These are phyloP conservation scores for Lachnellula willkommii DNA, from an alignment of 2,329 filamentous ascomycete species.

Conservation along the genomic window DNA sequence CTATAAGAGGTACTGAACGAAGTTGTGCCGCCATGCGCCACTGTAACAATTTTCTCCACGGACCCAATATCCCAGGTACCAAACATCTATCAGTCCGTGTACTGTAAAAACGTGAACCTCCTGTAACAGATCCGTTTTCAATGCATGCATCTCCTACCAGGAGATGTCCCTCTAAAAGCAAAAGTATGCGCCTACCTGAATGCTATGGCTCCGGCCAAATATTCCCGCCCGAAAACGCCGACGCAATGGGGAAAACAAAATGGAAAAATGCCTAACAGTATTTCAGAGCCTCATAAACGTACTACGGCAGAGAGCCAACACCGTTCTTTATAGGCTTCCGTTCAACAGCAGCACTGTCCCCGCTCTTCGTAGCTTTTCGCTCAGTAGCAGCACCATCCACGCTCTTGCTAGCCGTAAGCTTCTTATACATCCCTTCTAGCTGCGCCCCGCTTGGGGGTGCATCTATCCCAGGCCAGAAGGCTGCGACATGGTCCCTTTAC, in stretches of 20 bases:
- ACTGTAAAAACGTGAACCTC: not conserved
- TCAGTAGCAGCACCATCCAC: constrained; percentile 26
- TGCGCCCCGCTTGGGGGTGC: constrained; percentile 23
- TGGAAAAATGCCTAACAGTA: not conserved
- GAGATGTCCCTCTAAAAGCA: not conserved
- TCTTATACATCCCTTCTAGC: constrained; percentile 29
- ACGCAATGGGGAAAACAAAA: constrained; percentile 8
- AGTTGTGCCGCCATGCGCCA: not conserved
- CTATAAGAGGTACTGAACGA: no score
- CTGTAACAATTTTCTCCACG: not conserved
- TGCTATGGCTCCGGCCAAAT: constrained; percentile 2
- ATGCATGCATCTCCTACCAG: not conserved
- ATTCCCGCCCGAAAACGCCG: constrained; percentile 6
- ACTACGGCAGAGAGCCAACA: not conserved
- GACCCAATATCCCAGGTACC: not conserved
- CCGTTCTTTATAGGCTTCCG: not conserved
- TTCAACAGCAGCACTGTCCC: not conserved
- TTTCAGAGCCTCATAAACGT: no score
- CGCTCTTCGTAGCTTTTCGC: not conserved
- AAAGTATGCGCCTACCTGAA: constrained; percentile 3
- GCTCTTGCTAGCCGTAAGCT: constrained; percentile 17
- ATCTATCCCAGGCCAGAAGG: constrained; percentile 29
- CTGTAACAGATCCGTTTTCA: not conserved
- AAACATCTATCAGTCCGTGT: not conserved
- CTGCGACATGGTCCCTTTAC: constrained; percentile 30